phyloP scores from a whole-genome alignment of 805 yeast species.

The Teunomyces barrocoloradensis region DNA sequence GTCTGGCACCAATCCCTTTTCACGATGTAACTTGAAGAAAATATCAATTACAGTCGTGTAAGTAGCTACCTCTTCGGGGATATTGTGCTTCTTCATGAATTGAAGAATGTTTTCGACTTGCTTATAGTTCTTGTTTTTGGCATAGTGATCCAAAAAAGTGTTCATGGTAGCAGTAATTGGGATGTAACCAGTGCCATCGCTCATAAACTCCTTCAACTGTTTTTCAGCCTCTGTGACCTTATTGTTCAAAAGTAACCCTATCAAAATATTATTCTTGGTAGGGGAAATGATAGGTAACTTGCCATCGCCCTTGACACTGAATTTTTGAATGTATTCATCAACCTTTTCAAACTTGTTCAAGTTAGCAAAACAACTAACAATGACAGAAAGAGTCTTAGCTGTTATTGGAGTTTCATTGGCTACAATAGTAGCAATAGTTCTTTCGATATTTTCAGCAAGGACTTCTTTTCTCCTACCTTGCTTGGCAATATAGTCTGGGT shows the following conservation, averaged over 20 bases:
- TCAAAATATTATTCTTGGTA: slow-evolving; percentile 44
- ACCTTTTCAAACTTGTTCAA: slow-evolving; percentile 42
- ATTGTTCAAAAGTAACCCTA: slow-evolving; percentile 42
- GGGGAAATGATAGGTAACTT: slow-evolving; percentile 31
- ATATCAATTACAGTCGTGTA: slow-evolving; percentile 58
- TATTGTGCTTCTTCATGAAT: slow-evolving; percentile 38
- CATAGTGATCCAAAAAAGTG: slow-evolving; percentile 43
- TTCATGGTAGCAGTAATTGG: slow-evolving; percentile 55
- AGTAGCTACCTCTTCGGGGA: slow-evolving; percentile 61
- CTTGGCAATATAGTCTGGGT: slow-evolving; percentile 28
- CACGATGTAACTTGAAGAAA: slow-evolving; percentile 44
- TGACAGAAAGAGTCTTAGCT: slow-evolving; percentile 46
- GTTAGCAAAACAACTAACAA: slow-evolving; percentile 46
- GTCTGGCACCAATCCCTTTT: slow-evolving; percentile 43
- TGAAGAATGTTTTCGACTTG: slow-evolving; percentile 49
- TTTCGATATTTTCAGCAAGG: slow-evolving; percentile 21
- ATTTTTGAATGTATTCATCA: slow-evolving; percentile 32
- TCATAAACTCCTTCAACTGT: slow-evolving; percentile 36
- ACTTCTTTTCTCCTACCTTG: slow-evolving; percentile 21
- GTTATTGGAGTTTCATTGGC: slow-evolving; percentile 34
- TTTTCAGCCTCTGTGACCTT: slow-evolving; percentile 45
- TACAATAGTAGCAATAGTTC: slow-evolving; percentile 29
- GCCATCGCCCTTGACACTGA: slow-evolving; percentile 18
- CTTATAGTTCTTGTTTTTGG: slow-evolving; percentile 38
- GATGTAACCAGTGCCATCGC: slow-evolving; percentile 28